These are phyloP conservation scores for Sphagnum fallax DNA, from an alignment of 228 moss, liverwort and hornwort species.

Conservation along the genomic window DNA sequence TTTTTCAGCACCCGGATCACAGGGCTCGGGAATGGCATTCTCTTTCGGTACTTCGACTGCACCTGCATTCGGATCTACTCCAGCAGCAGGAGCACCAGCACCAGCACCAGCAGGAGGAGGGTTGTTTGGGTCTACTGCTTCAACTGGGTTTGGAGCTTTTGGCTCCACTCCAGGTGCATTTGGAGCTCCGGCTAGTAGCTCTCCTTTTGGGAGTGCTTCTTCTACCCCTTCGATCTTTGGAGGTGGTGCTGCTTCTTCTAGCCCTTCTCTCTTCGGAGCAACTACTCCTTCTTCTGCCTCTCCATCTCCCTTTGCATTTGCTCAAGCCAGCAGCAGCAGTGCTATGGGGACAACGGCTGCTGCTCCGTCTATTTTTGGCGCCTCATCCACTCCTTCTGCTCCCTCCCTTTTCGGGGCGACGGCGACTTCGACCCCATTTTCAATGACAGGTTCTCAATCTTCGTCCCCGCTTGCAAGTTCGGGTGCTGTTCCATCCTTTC, in stretches of 20 bases:
- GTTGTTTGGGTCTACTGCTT: constrained; percentile 20
- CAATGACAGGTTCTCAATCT: constrained; percentile 11
- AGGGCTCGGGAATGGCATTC: constrained; percentile 23
- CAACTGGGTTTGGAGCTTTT: constrained; percentile 13
- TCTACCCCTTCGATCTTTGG: constrained; percentile 14
- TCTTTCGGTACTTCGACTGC: constrained; percentile 29
- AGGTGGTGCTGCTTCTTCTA: constrained; percentile 15
- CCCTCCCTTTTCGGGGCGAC: constrained; percentile 9
- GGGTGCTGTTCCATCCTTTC: background rate
- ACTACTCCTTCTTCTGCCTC: constrained; percentile 19
- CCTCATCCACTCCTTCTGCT: constrained; percentile 19
- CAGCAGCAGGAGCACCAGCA: background rate
- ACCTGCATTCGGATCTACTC: constrained; percentile 9
- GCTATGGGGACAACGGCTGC: constrained; percentile 8
- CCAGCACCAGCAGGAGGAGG: constrained; percentile 2
- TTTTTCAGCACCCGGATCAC: constrained; percentile 14
- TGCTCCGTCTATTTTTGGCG: constrained; percentile 20
- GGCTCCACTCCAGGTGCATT: constrained; percentile 6
- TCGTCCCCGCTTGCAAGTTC: constrained; percentile 9
- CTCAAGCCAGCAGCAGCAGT: constrained; percentile 18
- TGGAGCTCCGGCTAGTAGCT: constrained; percentile 8
- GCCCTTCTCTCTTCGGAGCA: constrained; percentile 15
- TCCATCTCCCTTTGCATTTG: constrained; percentile 27
- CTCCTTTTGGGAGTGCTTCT: constrained; percentile 15
- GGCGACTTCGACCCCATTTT: constrained; percentile 17